Base-by-base conservation (phyloP, 1,284 basidiomycete genomes). In the Ganoderma multipileum region DNA sequence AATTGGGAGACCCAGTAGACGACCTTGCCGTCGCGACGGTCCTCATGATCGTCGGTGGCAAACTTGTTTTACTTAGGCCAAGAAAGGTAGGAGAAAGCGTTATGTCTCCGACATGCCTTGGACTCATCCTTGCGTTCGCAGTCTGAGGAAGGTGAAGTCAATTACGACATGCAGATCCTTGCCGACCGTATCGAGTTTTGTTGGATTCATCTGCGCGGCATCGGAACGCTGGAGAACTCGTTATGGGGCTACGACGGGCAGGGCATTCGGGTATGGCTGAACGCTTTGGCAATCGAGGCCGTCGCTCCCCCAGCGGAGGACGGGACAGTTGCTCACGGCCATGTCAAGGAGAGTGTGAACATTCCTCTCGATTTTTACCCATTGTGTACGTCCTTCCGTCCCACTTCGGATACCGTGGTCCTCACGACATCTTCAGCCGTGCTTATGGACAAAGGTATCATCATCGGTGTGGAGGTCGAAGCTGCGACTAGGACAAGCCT, bases 361-460 rank as follows among this genome's bases (percentile, higher is more conserved):
- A 94, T 99, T 63, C 88, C 91, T 1, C 83, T 99, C 11, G 95
- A 98, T 74, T 99, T 99, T 76, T 99, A 99, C 78, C 97, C 97
- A 0, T 81, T 99, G 4, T 98, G 96, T 97, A 76, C 11, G 9
- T 42, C 1, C 28, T 5, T 63, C 12, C 16, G 11, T 58, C 42
- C 50, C 5, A 36, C 18, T 41, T 57, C 55, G 16, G 47, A 50
- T 14, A 72, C 16, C 12, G 52, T 7, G 52, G 14, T 30, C 4
- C 59, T 66, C 55, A 72, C n/a, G 3, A 3, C 16, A 5, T 20
- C 4, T 23, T 12, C 38, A 97, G 96, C 96, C 69, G 95, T 98
- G 6, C 86, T 99, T 26, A 97, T 99, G 94, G 96, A 99, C 79
- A 99, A 98, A 78, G 98, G 97, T 0, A 98, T 99, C 74, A 95